Conservation (phyloP, 2,329 filamentous ascomycete species). For the Ceratocystis papillata region DNA sequence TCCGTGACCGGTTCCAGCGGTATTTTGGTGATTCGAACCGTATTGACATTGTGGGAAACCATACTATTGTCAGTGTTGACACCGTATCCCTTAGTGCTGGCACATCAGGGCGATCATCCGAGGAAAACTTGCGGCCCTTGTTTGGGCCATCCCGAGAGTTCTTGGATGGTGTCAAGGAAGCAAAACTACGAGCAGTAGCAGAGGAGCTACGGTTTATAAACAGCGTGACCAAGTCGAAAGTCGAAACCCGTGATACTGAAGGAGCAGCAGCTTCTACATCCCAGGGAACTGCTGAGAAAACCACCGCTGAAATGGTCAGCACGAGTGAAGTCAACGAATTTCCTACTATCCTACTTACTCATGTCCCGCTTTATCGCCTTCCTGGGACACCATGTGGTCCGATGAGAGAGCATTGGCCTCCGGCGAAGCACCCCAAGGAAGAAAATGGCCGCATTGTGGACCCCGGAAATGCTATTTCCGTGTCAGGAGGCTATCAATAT, state of each 20-base stretch:
- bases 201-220: conserved; percentile 57
- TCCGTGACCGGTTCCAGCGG: conserved; percentile 71
- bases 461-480: conserved; percentile 64
- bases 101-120: conserved; percentile 41
- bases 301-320: neutral
- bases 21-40: conserved; percentile 89
- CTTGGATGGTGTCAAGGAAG: conserved; percentile 52
- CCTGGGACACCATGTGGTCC: conserved; percentile 81
- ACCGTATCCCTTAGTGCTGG: conserved; percentile 74
- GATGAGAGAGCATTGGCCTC: conserved; percentile 71
- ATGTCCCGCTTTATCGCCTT: conserved; percentile 78
- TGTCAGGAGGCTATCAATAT: conserved; percentile 81
- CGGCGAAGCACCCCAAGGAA: conserved; percentile 43
- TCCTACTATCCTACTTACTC: conserved; percentile 78
- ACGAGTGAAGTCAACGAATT: conserved; percentile 51
- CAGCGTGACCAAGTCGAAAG: conserved; percentile 42
- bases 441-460: conserved; percentile 36
- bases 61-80: conserved; percentile 89
- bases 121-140: conserved; percentile 48
- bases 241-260: conserved; percentile 31
- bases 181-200: conserved; percentile 57
- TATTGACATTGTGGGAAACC: conserved; percentile 85
- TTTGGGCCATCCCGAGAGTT: conserved; percentile 71
- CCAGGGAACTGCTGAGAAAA: neutral
- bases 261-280: neutral